phyloP scores from a whole-genome alignment of 805 yeast species.

The Starmerella geochares region DNA sequence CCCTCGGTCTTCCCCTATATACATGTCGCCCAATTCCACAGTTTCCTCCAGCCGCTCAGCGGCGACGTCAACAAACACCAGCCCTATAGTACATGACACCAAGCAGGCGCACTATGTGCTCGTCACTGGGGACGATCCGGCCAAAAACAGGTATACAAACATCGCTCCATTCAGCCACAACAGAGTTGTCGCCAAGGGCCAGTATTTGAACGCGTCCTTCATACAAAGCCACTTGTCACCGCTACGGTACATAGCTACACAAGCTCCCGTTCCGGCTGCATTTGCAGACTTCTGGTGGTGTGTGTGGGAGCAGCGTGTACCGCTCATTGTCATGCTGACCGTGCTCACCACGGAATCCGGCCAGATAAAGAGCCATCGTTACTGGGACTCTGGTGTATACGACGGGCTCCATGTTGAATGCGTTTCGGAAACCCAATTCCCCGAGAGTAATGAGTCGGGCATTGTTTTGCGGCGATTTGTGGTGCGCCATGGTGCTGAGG shows the following conservation, averaged over 20 bases:
- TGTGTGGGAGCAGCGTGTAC: constrained; percentile 53
- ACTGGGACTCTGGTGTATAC: constrained; percentile 60
- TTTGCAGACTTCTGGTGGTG: constrained; percentile 79
- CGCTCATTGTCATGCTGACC: constrained; percentile 67
- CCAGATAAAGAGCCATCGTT: constrained; percentile 72
- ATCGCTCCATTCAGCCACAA: constrained; percentile 81
- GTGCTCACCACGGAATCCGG: constrained; percentile 65
- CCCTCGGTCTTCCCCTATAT: constrained; percentile 14
- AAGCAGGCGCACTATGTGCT: constrained; percentile 35
- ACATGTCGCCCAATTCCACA: constrained; percentile 3
- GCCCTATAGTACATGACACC: constrained; percentile 18
- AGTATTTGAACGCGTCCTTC: constrained; percentile 82
- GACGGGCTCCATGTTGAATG: constrained; percentile 28
- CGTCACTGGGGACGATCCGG: constrained; percentile 70
- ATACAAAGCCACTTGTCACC: constrained; percentile 35
- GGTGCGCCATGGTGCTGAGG: constrained; percentile 27
- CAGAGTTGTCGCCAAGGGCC: constrained; percentile 52
- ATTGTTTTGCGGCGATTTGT: constrained; percentile 37
- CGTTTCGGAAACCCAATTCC: constrained; percentile 23
- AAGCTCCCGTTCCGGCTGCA: constrained; percentile 77
- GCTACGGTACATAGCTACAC: constrained; percentile 71
- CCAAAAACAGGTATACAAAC: constrained; percentile 82
- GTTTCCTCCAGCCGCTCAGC: background rate
- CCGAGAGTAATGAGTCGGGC: constrained; percentile 11
- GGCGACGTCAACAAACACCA: background rate